These are phyloP conservation scores for Beauveria asiatica DNA, from an alignment of 2,329 filamentous ascomycete species.

Conservation along the genomic window DNA sequence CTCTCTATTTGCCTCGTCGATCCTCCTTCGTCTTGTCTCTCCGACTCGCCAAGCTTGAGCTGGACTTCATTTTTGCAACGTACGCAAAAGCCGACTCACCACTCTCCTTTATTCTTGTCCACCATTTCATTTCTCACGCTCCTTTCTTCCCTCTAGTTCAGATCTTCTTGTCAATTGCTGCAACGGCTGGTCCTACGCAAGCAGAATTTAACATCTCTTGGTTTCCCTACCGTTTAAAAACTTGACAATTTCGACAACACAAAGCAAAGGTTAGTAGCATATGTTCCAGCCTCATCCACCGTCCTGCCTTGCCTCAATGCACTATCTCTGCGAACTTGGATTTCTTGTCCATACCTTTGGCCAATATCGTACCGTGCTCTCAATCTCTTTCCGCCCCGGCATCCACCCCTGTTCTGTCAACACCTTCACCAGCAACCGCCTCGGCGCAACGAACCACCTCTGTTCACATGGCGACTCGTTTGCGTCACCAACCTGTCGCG, in stretches of 20 bases:
- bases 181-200: slow-evolving; percentile 12
- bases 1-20: slow-evolving; percentile 3
- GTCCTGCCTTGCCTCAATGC: not conserved
- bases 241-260: slow-evolving; percentile 6
- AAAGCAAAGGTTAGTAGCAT: slow-evolving; percentile 5
- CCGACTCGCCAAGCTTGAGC: not conserved
- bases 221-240: not conserved
- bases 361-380: not conserved
- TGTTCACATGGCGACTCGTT: not conserved
- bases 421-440: not conserved
- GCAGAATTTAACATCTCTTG: slow-evolving; percentile 10
- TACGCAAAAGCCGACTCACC: slow-evolving; percentile 11
- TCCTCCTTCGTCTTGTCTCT: not conserved
- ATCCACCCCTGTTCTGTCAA: not conserved
- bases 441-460: not conserved
- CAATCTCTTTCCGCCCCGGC: not conserved
- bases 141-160: slow-evolving; percentile 8
- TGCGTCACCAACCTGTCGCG: not conserved
- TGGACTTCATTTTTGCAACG: slow-evolving; percentile 8
- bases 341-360: not conserved
- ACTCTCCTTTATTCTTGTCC: not conserved
- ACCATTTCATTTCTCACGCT: slow-evolving; percentile 7
- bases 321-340: not conserved
- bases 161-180: slow-evolving; percentile 9
- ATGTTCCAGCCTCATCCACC: not conserved